Evolutionary conservation across 257 asterid species (phyloP), one percentile per base, ranked within the genome.

Genomic region (Agastache rugosa): DNA sequence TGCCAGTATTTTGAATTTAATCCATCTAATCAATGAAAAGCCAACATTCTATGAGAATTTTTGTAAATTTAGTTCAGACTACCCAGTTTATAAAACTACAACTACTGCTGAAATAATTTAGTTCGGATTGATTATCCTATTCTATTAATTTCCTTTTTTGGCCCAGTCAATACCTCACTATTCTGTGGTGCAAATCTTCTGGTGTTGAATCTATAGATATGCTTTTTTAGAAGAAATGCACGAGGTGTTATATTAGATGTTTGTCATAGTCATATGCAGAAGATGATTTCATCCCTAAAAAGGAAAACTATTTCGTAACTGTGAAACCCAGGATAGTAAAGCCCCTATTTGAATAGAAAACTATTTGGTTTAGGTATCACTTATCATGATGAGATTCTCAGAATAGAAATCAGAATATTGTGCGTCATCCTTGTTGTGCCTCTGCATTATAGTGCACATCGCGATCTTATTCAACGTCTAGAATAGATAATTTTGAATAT

Each of bases 401-500:
- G 11, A 25, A 39, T 70, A 59, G 8, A 71, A 41, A 56, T 23
- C 8, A 15, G 45, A 19, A 15, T 22, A 19, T 23, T 35, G 53
- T 69, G 31, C 41, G 47, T 7, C 17, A 19, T 54, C 75, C 54
- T 37, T 37, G 23, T 35, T 51, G 17, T 20, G 23, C 37, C 41
- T 54, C 29, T 70, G 37, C 22, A 20, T 72, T 72, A 12, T 44
- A 65, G n/a, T 14, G 1, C 14, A 19, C 29, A 16, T 22, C 16
- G 39, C 27, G 25, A 15, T 53, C 48, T 63, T 39, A 35, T 50
- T 31, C 20, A 50, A 14, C 60, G 37, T 62, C 23, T 55, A 8
- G n/a, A n/a, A n/a, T n/a, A n/a, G 48, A 67, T 58, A 34, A 29
- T 39, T 63, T 55, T 65, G 54, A 66, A 29, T 66, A 31, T 59